These are phyloP conservation scores for Paramecium sonneborni DNA, from an alignment of 73 alveolate species.

Conservation along the genomic window DNA sequence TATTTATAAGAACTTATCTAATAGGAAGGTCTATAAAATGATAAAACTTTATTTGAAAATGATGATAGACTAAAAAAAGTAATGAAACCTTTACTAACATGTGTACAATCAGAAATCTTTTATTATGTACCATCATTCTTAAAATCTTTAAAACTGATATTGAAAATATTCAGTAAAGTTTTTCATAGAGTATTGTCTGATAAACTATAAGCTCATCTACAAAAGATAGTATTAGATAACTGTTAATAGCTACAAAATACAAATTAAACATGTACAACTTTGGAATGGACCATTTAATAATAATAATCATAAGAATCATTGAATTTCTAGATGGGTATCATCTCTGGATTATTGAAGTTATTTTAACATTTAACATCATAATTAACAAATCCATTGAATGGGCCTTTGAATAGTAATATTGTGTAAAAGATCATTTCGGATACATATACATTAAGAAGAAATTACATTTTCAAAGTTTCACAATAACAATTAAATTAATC, in stretches of 20 bases:
- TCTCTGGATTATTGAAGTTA: slow-evolving; percentile 10
- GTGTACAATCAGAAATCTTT: slow-evolving; percentile 5
- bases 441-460: slow-evolving; percentile 20
- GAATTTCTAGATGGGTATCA: not conserved
- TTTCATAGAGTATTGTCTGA: slow-evolving; percentile 37
- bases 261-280: not conserved
- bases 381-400: not conserved
- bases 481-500: not conserved
- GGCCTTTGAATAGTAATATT: not conserved
- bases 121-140: slow-evolving; percentile 34
- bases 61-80: slow-evolving; percentile 12
- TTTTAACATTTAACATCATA: not conserved
- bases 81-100: slow-evolving; percentile 34
- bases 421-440: not conserved
- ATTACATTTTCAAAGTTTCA: not conserved
- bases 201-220: not conserved
- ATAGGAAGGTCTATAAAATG: slow-evolving; percentile 19
- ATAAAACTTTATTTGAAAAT: slow-evolving; percentile 36
- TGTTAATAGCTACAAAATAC: no score
- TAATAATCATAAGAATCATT: slow-evolving; percentile 5
- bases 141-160: slow-evolving; percentile 19
- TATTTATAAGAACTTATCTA: not conserved
- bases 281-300: not conserved
- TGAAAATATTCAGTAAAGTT: slow-evolving; percentile 42
- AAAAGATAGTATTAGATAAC: not conserved